Percentiles rank a stretch among this genome's conserved stretches.
Conservation (phyloP, 192 early-diverging fungal species). For the Podochytrium sp. region DNA sequence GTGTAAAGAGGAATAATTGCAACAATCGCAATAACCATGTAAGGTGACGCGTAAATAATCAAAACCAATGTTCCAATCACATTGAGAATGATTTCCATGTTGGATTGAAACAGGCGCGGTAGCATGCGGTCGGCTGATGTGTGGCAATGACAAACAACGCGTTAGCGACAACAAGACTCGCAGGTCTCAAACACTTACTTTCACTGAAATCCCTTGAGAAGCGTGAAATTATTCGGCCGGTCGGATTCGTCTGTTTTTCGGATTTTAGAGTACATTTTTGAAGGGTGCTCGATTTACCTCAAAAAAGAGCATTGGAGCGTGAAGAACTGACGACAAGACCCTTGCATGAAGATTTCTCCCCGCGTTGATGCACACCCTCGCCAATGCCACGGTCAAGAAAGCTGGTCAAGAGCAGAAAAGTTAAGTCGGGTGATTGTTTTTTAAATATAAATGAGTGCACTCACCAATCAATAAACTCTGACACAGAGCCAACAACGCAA, state of each 20-base stretch:
- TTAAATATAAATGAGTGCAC: conserved; percentile 34
- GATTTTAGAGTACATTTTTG: too few relatives aligned
- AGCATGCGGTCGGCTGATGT: conserved; percentile 54
- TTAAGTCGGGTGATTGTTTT: conserved; percentile 71
- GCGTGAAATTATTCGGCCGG: conserved; percentile 67
- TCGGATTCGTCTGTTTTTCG: conserved; percentile 67
- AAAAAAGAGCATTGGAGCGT: conserved; percentile 75
- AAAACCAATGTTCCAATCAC: background rate
- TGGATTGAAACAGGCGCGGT: conserved; percentile 73
- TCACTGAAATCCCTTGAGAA: conserved; percentile 61
- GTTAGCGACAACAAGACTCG: background rate
- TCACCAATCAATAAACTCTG: background rate
- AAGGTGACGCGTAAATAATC: background rate
- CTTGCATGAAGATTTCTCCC: conserved; percentile 52
- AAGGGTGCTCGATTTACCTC: too few relatives aligned
- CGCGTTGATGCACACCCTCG: conserved; percentile 22
- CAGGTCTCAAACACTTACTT: background rate
- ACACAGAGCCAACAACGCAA: background rate
- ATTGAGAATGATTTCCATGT: conserved; percentile 12
- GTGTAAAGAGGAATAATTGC: background rate
- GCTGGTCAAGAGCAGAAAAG: conserved; percentile 62
- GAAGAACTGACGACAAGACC: conserved; percentile 61
- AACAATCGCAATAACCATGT: background rate
- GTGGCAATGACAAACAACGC: background rate
- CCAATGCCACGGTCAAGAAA: background rate